phyloP scores from a whole-genome alignment of 805 yeast genomes.

The Clavispora fructus region DNA sequence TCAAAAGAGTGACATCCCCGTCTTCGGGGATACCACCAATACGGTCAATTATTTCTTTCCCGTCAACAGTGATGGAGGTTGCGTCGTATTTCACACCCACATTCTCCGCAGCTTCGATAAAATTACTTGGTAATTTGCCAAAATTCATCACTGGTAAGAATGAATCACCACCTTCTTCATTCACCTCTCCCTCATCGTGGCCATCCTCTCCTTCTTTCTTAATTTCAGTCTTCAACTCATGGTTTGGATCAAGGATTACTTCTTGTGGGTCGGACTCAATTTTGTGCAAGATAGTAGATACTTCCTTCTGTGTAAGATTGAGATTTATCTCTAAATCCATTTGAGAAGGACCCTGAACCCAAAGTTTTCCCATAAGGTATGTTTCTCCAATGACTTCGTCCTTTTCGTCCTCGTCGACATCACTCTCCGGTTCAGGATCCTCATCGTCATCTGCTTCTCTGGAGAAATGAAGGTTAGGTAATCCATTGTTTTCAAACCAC shows the following conservation, averaged over 20 bases:
- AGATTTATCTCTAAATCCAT: conserved; percentile 35
- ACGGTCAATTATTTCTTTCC: conserved; percentile 6
- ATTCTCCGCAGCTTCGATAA: conserved; percentile 19
- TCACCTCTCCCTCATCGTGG: conserved; percentile 13
- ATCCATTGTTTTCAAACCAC: conserved; percentile 91
- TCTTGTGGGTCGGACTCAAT: conserved; percentile 10
- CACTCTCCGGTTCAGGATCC: conserved; percentile 33
- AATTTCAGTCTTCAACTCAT: too few relatives aligned
- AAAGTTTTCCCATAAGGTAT: conserved; percentile 75
- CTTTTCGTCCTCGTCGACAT: conserved; percentile 36
- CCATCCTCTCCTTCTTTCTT: conserved; percentile 20
- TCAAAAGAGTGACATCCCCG: conserved; percentile 15
- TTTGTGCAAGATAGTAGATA: background rate
- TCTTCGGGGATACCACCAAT: conserved; percentile 12
- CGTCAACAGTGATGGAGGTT: conserved; percentile 12
- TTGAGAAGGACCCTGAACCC: conserved; percentile 85
- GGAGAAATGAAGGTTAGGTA: conserved; percentile 44
- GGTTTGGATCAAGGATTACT: conserved; percentile 2
- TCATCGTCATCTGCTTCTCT: conserved; percentile 33
- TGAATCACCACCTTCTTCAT: conserved; percentile 3
- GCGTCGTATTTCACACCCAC: conserved; percentile 25
- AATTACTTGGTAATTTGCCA: conserved; percentile 13
- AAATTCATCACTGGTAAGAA: conserved; percentile 21
- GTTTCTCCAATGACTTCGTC: conserved; percentile 48
- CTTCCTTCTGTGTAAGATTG: conserved; percentile 7